Evolutionary conservation across 768 basidiomycete genomes (phyloP), one percentile per base, ranked within the genome.

Genomic region (Tephrocybe sp.): DNA sequence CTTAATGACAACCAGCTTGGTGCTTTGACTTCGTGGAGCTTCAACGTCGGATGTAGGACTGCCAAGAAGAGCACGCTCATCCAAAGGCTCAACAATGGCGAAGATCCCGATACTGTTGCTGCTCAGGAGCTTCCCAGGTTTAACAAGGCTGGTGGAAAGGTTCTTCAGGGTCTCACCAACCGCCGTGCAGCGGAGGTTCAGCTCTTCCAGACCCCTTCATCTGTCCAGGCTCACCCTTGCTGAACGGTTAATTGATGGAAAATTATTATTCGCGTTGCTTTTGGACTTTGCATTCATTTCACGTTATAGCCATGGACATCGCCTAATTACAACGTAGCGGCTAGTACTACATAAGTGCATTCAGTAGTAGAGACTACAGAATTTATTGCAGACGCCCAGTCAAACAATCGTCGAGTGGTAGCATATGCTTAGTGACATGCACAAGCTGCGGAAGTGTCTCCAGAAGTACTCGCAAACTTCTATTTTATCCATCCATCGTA

Each of bases 1-100:
- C 52, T 66, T 28, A 66, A 60, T 19, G 65, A 64, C 46, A 66
- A 66, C 53, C 65, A 66, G 38, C 48, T 66, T 48, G 65, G 65
- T 37, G 65, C 65, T 4, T 46, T 66, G 25, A 56, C 57, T 30
- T 50, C 60, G 9, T 64, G 59, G 51, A 49, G 62, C 44, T 66
- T 66, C 48, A 66, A 66, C 49, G 39, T 64, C 12, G 63, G 65
- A 16, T 66, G 65, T 40, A 58, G 49, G 7, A 58, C 60, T 44
- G 53, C 63, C 9, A 47, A 61, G 48, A 44, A 45, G 27, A 65
- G 64, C 43, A 66, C 63, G 6, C 43, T 66, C 46, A n/a, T 66
- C 43, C 62, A 60, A 50, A 53, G 62, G 35, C 39, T 66, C 48
- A 66, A 66, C 27, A 48, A 35, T 2, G 63, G 63, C 4, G 62